Percentiles rank a stretch among this genome's conserved stretches.
Conservation (phyloP, 2,329 filamentous ascomycete genomes). For the Pseudogymnoascus sp. region DNA sequence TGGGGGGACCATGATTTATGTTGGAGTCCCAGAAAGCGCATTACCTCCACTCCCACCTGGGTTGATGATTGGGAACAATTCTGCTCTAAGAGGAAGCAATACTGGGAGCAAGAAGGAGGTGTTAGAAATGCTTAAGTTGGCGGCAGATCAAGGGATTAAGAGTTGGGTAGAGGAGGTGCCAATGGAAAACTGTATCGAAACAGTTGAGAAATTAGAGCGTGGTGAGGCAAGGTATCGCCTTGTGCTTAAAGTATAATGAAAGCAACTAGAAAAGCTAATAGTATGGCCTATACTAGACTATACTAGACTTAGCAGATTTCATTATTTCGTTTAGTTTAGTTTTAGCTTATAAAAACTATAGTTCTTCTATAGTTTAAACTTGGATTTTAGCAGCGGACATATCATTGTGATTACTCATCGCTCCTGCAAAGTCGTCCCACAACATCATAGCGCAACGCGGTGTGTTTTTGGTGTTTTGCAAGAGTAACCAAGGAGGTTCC, state of each 20-base stretch:
- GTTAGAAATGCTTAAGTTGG: conserved; percentile 49
- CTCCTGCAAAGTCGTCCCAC: too few relatives aligned
- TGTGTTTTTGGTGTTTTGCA: too few relatives aligned
- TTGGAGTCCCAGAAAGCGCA: conserved; percentile 52
- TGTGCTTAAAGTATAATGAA: conserved; percentile 22
- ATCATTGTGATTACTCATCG: too few relatives aligned
- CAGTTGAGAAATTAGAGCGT: conserved; percentile 40
- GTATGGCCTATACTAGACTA: too few relatives aligned
- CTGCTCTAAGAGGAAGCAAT: conserved; percentile 42
- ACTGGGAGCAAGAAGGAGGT: conserved; percentile 54
- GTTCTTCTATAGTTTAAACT: too few relatives aligned
- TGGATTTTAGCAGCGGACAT: too few relatives aligned
- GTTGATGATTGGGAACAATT: neutral
- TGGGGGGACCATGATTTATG: conserved; percentile 52
- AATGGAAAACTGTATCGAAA: conserved; percentile 24
- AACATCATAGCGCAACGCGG: too few relatives aligned
- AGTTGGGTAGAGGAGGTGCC: conserved; percentile 33
- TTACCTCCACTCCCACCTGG: neutral
- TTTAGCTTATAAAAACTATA: too few relatives aligned
- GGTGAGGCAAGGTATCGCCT: conserved; percentile 43
- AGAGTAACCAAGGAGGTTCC: too few relatives aligned
- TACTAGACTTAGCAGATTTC: too few relatives aligned
- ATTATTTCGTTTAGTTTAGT: too few relatives aligned
- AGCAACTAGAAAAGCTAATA: too few relatives aligned
- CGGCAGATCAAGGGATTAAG: conserved; percentile 46